Conservation (phyloP, 2,329 filamentous ascomycete genomes). For the Trichoderma harzianum region DNA sequence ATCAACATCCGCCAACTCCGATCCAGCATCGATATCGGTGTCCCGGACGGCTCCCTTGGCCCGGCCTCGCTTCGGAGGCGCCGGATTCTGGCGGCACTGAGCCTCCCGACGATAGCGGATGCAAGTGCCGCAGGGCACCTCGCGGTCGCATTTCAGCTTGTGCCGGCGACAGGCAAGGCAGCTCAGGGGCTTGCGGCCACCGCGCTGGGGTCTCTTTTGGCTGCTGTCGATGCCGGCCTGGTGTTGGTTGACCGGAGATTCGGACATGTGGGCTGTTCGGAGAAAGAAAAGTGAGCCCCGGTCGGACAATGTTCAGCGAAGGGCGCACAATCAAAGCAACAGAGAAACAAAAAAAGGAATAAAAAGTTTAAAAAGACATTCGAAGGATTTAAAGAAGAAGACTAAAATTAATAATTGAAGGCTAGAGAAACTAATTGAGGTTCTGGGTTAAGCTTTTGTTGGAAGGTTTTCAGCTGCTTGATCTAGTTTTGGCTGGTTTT, state of each 20-base stretch:
- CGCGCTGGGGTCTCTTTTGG: slow-evolving; percentile 3
- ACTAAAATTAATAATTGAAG: background rate
- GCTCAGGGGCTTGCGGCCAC: slow-evolving; percentile 24
- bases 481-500: background rate
- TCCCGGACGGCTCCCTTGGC: background rate
- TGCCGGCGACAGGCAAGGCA: slow-evolving; percentile 32
- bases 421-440: background rate
- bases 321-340: background rate
- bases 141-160: slow-evolving; percentile 32
- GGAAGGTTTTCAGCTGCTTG: background rate
- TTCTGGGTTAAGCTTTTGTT: background rate
- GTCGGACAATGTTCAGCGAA: background rate
- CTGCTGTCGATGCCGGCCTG: background rate
- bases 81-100: slow-evolving; percentile 30
- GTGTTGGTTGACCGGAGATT: slow-evolving; percentile 5
- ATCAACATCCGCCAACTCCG: background rate
- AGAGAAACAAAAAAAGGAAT: background rate
- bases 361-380: background rate
- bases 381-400: background rate
- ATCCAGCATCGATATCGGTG: background rate
- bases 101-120: slow-evolving; percentile 30
- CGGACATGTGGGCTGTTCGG: background rate
- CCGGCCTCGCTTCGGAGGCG: slow-evolving; percentile 10
- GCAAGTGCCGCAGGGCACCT: slow-evolving; percentile 32
- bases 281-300: background rate